Evolutionary conservation across 257 asterid genomes (phyloP).

Genomic region (Rehmannia glutinosa): DNA sequence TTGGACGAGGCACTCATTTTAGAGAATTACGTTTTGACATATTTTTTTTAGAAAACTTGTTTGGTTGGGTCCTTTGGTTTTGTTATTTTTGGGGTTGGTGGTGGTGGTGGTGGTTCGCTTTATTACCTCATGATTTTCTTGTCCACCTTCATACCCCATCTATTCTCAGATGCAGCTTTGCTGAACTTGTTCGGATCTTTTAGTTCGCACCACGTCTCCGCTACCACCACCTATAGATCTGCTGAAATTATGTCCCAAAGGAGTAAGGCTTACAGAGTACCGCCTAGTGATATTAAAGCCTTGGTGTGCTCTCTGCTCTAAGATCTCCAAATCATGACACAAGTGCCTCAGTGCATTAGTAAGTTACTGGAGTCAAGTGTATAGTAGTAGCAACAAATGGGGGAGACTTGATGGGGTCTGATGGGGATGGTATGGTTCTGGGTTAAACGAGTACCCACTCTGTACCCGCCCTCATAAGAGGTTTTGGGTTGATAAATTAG

Average conservation of each 20-base stretch:
- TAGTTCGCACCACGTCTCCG: not conserved
- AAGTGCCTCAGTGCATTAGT: not conserved
- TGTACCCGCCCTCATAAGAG: no score
- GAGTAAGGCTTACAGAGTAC: not conserved
- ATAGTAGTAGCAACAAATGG: not conserved
- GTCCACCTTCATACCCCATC: not conserved
- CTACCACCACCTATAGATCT: not conserved
- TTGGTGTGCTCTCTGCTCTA: not conserved
- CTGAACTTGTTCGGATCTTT: not conserved
- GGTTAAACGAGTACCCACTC: no score
- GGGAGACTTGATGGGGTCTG: no score
- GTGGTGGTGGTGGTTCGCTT: no score
- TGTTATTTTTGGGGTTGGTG: no score
- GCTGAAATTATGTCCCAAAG: not conserved
- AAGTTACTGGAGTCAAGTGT: not conserved
- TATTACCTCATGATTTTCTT: not conserved
- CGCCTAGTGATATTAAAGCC: not conserved
- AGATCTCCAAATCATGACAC: not conserved
- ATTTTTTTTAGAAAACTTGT: no score
- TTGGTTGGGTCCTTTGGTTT: no score
- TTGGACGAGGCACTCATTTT: no score
- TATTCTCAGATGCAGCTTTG: not conserved
- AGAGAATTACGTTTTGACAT: no score
- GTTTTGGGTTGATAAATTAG: no score
- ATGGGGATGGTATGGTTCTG: no score